These are phyloP conservation scores for Geum urbanum DNA, from an alignment of 306 rosid species.

Conservation along the genomic window DNA sequence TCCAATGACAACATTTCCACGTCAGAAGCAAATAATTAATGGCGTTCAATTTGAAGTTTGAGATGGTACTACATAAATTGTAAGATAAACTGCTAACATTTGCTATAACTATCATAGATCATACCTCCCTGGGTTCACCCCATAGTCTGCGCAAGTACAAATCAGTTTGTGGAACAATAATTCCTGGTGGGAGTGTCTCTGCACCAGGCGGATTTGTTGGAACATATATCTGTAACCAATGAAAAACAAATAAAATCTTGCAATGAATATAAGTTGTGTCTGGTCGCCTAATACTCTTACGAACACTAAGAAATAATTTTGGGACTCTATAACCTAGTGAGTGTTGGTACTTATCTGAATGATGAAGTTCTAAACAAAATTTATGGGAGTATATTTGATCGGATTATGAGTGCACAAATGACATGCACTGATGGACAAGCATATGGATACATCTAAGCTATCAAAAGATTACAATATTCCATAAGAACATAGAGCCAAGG, in stretches of 20 bases:
- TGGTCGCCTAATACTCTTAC: neutral
- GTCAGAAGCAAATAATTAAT: neutral
- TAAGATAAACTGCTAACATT: neutral
- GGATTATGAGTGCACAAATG: neutral
- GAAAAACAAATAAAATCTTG: conserved; percentile 10
- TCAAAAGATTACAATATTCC: neutral
- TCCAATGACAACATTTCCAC: neutral
- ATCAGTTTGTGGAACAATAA: conserved; percentile 80
- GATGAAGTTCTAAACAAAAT: neutral
- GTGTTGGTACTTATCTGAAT: neutral
- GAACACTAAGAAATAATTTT: neutral
- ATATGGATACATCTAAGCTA: neutral
- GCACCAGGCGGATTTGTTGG: conserved; percentile 94
- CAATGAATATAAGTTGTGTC: neutral
- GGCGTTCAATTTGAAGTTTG: neutral
- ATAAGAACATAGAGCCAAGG: neutral
- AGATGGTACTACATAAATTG: neutral
- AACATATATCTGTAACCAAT: conserved; percentile 55
- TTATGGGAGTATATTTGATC: neutral
- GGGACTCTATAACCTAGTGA: neutral
- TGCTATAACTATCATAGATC: conserved; percentile 10
- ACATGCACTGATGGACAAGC: neutral
- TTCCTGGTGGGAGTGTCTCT: conserved; percentile 82
- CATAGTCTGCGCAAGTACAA: conserved; percentile 78
- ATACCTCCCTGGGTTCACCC: conserved; percentile 97